Conservation (phyloP, 352 stramenopile species). For the Globisporangium cylindrosporum region DNA sequence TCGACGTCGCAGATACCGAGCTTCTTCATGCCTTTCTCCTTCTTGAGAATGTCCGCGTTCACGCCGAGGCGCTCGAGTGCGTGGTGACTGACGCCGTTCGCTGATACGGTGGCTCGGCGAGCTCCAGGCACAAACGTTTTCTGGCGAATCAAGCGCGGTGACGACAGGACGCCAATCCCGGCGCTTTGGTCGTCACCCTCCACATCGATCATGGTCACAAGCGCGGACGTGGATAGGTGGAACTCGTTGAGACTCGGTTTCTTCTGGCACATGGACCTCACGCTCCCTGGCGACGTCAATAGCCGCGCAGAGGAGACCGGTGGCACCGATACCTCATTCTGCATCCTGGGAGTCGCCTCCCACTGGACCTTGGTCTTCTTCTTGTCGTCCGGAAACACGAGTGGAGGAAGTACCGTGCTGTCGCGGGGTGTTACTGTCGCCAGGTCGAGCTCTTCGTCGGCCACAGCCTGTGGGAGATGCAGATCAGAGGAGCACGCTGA, state of each 20-base stretch:
- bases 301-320: neutral
- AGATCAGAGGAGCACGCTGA: neutral
- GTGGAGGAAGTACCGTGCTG: slow-evolving; percentile 11
- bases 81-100: slow-evolving; percentile 39
- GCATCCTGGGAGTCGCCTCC: slow-evolving; percentile 9
- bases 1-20: slow-evolving; percentile 67
- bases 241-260: slow-evolving; percentile 10
- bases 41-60: slow-evolving; percentile 57
- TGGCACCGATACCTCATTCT: neutral
- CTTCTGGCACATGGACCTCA: slow-evolving; percentile 12
- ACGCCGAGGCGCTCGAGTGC: slow-evolving; percentile 57
- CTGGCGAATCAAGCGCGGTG: slow-evolving; percentile 6
- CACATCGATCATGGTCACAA: neutral
- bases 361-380: slow-evolving; percentile 5
- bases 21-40: slow-evolving; percentile 79
- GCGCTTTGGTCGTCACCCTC: neutral
- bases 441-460: slow-evolving; percentile 13
- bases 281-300: neutral
- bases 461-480: slow-evolving; percentile 9
- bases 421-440: neutral
- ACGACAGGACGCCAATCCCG: neutral
- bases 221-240: slow-evolving; percentile 9
- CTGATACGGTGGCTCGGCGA: slow-evolving; percentile 28
- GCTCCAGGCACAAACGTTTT: neutral
- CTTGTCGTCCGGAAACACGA: slow-evolving; percentile 17